phyloP scores from a whole-genome alignment of 2,329 filamentous ascomycete species.

The Fusarium sp. region DNA sequence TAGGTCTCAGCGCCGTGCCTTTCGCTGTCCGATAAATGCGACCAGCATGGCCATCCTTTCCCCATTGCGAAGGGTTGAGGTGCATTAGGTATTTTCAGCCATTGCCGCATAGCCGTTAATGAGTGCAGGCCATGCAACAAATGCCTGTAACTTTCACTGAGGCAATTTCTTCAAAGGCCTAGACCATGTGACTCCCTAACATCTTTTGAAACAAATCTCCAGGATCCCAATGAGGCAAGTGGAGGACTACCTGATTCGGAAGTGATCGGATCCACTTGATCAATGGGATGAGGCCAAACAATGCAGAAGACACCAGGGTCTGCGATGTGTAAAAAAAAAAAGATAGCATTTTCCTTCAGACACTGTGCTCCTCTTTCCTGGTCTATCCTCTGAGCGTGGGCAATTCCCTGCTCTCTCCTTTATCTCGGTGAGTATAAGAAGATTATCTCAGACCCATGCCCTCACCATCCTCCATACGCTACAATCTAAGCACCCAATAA shows the following conservation, averaged over 20 bases:
- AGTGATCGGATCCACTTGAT: not conserved
- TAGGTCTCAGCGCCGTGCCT: rapidly evolving
- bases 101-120: not conserved
- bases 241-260: not conserved
- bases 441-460: not conserved
- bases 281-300: not conserved
- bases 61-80: not conserved
- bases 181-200: not conserved
- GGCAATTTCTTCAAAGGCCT: not conserved
- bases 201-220: not conserved
- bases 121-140: not conserved
- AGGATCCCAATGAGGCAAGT: not conserved
- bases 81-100: not conserved
- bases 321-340: too few relatives aligned
- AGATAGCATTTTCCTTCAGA: not conserved
- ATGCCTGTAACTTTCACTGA: not conserved
- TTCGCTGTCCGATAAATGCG: not conserved
- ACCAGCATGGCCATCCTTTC: not conserved
- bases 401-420: not conserved
- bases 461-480: not conserved
- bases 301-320: not conserved
- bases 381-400: not conserved
- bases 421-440: too few relatives aligned
- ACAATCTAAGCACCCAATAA: not conserved
- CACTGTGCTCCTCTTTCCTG: not conserved